These are phyloP conservation scores for Arthroderma sp. DNA, from an alignment of 2,329 filamentous ascomycete genomes.

Conservation along the genomic window DNA sequence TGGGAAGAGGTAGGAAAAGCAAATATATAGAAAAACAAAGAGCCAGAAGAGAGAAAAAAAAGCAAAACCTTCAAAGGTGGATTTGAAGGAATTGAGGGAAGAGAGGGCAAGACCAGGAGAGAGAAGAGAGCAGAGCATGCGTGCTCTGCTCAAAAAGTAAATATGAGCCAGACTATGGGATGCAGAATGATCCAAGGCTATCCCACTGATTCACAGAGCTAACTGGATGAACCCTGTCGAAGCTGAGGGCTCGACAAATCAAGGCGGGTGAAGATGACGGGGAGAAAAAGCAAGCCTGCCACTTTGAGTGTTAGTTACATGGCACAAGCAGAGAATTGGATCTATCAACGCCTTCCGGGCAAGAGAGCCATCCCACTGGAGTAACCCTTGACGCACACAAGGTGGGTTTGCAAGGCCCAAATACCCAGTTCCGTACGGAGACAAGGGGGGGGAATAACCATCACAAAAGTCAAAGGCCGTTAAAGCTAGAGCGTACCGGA, in stretches of 20 bases:
- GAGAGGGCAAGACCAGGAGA: neutral
- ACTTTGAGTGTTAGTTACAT: constrained; percentile 1
- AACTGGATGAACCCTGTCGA: neutral
- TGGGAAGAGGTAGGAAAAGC: neutral
- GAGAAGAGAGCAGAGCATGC: neutral
- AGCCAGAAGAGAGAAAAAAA: neutral
- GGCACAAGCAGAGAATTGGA: constrained; percentile 5
- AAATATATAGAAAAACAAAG: neutral
- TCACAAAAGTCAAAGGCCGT: neutral
- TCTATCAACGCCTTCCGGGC: constrained; percentile 5
- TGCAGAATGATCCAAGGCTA: constrained; percentile 3
- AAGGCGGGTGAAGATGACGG: neutral
- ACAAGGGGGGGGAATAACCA: neutral
- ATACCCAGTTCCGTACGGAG: neutral
- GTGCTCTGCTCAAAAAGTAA: neutral
- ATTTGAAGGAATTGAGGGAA: neutral
- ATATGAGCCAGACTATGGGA: constrained; percentile 3
- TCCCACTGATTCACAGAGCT: constrained; percentile 3
- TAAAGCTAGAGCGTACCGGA: neutral
- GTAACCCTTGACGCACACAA: neutral
- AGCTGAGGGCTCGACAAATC: constrained; percentile 4
- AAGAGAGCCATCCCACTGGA: constrained; percentile 2
- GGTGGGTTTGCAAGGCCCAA: neutral
- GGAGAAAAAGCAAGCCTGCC: constrained; percentile 2
- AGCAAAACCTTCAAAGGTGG: constrained; percentile 1